Evolutionary conservation across 257 asterid species (phyloP).

Genomic region (Forsythia suspensa): DNA sequence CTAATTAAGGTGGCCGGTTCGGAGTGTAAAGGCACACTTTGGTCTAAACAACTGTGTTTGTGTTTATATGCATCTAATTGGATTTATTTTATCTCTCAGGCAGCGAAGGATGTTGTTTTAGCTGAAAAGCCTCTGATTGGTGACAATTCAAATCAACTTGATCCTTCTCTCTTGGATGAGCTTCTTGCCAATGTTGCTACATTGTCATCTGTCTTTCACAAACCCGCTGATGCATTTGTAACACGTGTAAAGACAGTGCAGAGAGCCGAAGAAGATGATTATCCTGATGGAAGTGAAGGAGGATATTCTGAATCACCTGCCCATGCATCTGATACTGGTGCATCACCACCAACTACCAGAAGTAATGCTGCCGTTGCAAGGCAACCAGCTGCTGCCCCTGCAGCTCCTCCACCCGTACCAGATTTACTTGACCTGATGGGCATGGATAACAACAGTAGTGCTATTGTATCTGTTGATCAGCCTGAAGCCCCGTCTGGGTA

Average conservation of each 20-base stretch:
- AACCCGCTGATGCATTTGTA: conserved; percentile 91
- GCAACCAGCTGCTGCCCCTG: conserved; percentile 52
- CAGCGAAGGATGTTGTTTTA: conserved; percentile 97
- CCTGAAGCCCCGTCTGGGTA: conserved; percentile 67
- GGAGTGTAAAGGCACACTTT: not conserved
- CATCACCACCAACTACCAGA: conserved; percentile 65
- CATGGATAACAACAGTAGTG: conserved; percentile 63
- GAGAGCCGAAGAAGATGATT: conserved; percentile 95
- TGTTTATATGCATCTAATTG: conserved; percentile 6
- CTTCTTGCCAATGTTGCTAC: conserved; percentile 97
- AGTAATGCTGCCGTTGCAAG: conserved; percentile 8
- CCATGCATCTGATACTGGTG: conserved; percentile 47
- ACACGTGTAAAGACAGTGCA: conserved; percentile 89
- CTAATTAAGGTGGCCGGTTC: not conserved
- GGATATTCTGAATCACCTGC: conserved; percentile 78
- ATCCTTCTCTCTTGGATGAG: conserved; percentile 91
- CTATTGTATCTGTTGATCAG: conserved; percentile 67
- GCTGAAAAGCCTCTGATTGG: conserved; percentile 98
- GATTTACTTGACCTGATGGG: conserved; percentile 95
- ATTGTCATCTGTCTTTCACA: conserved; percentile 95
- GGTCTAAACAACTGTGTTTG: not conserved
- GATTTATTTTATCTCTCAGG: conserved; percentile 52
- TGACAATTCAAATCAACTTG: conserved; percentile 94
- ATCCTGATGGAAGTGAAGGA: conserved; percentile 73
- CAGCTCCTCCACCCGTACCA: conserved; percentile 67